Evolutionary conservation across 768 basidiomycete genomes (phyloP).

Genomic region (Podaxis sp.): DNA sequence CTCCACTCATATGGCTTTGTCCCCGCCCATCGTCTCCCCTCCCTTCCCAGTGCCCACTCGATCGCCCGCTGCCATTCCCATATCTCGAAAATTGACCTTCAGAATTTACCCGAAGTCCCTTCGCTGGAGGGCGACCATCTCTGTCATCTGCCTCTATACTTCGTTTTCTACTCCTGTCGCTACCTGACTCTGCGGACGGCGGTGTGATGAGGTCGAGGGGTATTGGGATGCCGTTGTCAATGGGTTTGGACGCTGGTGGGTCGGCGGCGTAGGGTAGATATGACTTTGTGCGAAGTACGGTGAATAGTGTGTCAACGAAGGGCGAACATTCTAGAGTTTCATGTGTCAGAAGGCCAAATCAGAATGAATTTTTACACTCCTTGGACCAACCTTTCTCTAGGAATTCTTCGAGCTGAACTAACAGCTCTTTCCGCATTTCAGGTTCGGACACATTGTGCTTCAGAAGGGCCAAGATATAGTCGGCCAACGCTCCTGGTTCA

Average conservation of each 20-base stretch:
- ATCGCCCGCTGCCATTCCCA: conserved; percentile 38
- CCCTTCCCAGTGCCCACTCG: conserved; percentile 44
- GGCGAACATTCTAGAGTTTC: conserved; percentile 52
- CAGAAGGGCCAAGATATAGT: conserved; percentile 91
- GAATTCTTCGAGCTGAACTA: conserved; percentile 84
- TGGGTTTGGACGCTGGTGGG: conserved; percentile 41
- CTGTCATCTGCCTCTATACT: conserved; percentile 60
- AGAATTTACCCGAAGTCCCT: conserved; percentile 66
- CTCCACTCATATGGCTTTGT: conserved; percentile 34
- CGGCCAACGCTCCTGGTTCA: conserved; percentile 89
- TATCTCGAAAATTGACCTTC: conserved; percentile 73
- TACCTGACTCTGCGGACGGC: conserved; percentile 42
- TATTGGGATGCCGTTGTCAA: conserved; percentile 76
- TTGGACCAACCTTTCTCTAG: conserved; percentile 76
- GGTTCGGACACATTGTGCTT: conserved; percentile 84
- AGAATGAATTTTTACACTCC: conserved; percentile 10
- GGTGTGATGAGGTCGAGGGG: conserved; percentile 61
- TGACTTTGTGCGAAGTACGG: conserved; percentile 80
- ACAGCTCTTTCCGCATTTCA: conserved; percentile 80
- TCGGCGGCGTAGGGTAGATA: conserved; percentile 69
- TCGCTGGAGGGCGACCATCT: conserved; percentile 58
- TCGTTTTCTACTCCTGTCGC: conserved; percentile 60
- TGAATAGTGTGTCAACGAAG: conserved; percentile 88
- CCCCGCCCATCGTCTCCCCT: conserved; percentile 32
- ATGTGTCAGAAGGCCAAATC: conserved; percentile 9